phyloP scores from a whole-genome alignment of 495 filamentous ascomycete genomes.

The Entonaema liquescens region DNA sequence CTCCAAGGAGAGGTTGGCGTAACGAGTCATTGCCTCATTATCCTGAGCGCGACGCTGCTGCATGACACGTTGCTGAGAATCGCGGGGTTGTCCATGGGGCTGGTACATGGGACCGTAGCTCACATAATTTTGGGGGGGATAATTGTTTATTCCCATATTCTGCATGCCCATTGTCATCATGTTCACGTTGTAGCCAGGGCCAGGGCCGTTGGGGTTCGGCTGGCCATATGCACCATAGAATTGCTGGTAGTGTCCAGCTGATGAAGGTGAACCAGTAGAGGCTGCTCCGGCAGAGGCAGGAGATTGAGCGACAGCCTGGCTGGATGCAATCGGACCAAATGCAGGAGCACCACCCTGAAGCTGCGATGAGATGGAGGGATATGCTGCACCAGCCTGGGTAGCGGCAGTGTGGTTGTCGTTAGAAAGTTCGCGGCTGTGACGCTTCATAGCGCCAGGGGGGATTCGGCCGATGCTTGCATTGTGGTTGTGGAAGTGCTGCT shows the following conservation, averaged over 20 bases:
- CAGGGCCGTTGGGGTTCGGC: slow-evolving; percentile 27
- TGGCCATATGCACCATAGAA: slow-evolving; percentile 54
- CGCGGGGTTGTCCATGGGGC: slow-evolving; percentile 58
- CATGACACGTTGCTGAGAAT: slow-evolving; percentile 75
- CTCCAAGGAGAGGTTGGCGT: slow-evolving; percentile 79
- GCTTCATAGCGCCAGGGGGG: slow-evolving; percentile 67
- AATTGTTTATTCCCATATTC: slow-evolving; percentile 63
- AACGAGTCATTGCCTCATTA: slow-evolving; percentile 74
- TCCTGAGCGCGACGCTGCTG: slow-evolving; percentile 72
- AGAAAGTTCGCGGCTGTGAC: slow-evolving; percentile 73
- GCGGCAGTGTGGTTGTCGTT: slow-evolving; percentile 51
- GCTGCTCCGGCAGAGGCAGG: slow-evolving; percentile 46
- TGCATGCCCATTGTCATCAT: slow-evolving; percentile 68
- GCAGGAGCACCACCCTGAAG: slow-evolving; percentile 80
- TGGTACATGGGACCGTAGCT: slow-evolving; percentile 56
- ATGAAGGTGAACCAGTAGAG: slow-evolving; percentile 47
- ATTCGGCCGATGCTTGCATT: slow-evolving; percentile 83
- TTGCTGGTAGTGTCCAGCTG: slow-evolving; percentile 48
- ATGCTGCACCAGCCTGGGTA: slow-evolving; percentile 56
- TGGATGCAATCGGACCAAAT: slow-evolving; percentile 63
- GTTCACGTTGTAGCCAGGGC: slow-evolving; percentile 56
- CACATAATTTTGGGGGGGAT: slow-evolving; percentile 60
- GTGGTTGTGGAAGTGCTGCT: slow-evolving; percentile 84
- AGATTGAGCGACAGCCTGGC: slow-evolving; percentile 44
- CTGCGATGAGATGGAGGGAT: slow-evolving; percentile 68